Percentiles rank a stretch among this genome's conserved stretches.
These are phyloP conservation scores for Suillus fuscotomentosus DNA, from an alignment of 768 basidiomycete genomes.

Conservation along the genomic window DNA sequence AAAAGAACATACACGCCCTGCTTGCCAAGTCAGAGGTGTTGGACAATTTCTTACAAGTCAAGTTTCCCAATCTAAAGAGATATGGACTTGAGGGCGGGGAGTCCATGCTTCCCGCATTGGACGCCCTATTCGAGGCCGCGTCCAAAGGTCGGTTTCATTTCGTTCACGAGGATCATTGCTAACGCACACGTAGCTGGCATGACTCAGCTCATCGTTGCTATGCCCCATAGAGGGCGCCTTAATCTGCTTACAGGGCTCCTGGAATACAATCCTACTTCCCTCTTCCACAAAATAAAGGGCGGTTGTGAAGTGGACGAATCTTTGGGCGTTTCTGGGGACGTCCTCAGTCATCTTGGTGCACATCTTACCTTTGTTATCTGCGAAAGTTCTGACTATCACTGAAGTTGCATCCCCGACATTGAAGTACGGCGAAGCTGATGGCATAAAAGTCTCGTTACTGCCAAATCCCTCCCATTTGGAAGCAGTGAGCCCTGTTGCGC, in stretches of 20 bases:
- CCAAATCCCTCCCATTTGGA: constrained; percentile 87
- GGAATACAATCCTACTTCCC: constrained; percentile 57
- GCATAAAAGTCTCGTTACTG: constrained; percentile 71
- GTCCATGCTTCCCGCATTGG: constrained; percentile 89
- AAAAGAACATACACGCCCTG: constrained; percentile 62
- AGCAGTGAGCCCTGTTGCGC: constrained; percentile 83
- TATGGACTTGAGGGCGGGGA: constrained; percentile 93
- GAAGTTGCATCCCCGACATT: constrained; percentile 66
- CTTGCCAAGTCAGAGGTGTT: constrained; percentile 77
- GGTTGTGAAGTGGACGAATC: constrained; percentile 68
- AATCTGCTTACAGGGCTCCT: constrained; percentile 83
- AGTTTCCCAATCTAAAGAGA: constrained; percentile 87
- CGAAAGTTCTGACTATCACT: background rate
- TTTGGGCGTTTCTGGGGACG: constrained; percentile 74
- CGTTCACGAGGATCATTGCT: background rate
- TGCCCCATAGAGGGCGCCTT: constrained; percentile 87
- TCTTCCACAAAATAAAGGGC: constrained; percentile 89
- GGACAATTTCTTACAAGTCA: constrained; percentile 81
- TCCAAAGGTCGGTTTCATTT: constrained; percentile 44
- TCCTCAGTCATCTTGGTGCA: constrained; percentile 79
- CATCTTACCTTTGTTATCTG: constrained; percentile 9
- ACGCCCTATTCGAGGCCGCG: constrained; percentile 69
- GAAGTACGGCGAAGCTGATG: constrained; percentile 48
- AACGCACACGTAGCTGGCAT: constrained; percentile 51
- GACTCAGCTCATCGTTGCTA: constrained; percentile 71